Percentiles rank a stretch among this genome's conserved stretches.
Evolutionary conservation across 306 rosid genomes (phyloP).

Genomic region (Quercus engelmannii): DNA sequence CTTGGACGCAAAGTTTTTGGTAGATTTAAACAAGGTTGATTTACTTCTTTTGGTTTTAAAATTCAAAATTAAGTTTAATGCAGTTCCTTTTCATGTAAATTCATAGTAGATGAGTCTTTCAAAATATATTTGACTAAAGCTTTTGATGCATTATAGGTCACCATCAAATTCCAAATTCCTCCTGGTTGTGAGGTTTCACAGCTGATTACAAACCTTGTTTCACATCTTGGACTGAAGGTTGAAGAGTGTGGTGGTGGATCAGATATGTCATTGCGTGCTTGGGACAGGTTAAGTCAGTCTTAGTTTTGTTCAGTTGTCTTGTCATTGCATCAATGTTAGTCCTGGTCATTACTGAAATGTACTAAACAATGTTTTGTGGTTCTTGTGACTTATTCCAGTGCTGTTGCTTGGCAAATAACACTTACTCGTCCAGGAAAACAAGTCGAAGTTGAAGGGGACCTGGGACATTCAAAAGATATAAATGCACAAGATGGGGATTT

Average conservation of each 20-base stretch:
- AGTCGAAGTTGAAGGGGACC: slow-evolving; percentile 36
- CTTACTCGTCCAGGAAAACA: slow-evolving; percentile 47
- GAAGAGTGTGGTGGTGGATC: slow-evolving; percentile 67
- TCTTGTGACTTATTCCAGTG: slow-evolving; percentile 39
- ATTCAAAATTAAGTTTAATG: background rate
- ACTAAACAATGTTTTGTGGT: slow-evolving; percentile 18
- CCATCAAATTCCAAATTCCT: slow-evolving; percentile 72
- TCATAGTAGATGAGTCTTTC: background rate
- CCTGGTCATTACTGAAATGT: slow-evolving; percentile 1
- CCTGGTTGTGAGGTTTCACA: slow-evolving; percentile 67
- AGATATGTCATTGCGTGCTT: slow-evolving; percentile 71
- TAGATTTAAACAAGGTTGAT: background rate
- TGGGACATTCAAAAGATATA: slow-evolving; percentile 30
- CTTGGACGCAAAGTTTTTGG: background rate
- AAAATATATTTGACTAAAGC: slow-evolving; percentile 20
- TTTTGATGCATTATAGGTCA: slow-evolving; percentile 42
- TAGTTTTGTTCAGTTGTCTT: slow-evolving; percentile 5
- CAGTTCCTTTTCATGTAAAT: slow-evolving; percentile 3
- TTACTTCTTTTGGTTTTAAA: background rate
- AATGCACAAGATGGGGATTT: slow-evolving; percentile 44
- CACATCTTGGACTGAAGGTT: slow-evolving; percentile 65
- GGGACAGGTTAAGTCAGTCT: slow-evolving; percentile 64
- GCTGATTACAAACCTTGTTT: slow-evolving; percentile 65
- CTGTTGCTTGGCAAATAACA: slow-evolving; percentile 82
- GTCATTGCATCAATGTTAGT: slow-evolving; percentile 2